Conservation (phyloP, 352 stramenopile species). For the Hyaloperonospora arabidopsidis region DNA sequence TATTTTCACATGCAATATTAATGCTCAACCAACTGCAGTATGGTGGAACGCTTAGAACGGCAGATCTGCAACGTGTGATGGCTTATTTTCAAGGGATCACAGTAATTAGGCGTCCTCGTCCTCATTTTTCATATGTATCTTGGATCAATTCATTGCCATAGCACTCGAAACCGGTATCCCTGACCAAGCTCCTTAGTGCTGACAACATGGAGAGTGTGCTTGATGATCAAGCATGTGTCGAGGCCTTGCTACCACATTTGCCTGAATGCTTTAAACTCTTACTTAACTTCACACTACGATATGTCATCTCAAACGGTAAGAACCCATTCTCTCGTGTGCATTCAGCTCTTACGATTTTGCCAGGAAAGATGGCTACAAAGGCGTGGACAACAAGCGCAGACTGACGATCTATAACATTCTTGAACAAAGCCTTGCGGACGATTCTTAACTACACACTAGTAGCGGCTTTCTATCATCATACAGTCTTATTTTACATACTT, state of each 20-base stretch:
- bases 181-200: constrained; percentile 56
- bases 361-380: no score
- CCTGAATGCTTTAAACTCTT: constrained; percentile 68
- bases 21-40: no score
- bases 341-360: not conserved
- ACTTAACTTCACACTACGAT: constrained; percentile 72
- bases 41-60: constrained; percentile 51
- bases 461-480: no score
- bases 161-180: constrained; percentile 49
- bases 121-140: not conserved
- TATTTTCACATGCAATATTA: no score
- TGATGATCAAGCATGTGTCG: constrained; percentile 47
- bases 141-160: constrained; percentile 12
- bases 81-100: constrained; percentile 60
- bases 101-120: constrained; percentile 20
- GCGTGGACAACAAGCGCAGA: no score
- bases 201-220: constrained; percentile 56
- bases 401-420: no score
- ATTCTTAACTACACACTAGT: no score
- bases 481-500: no score
- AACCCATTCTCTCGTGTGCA: not conserved
- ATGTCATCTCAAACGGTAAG: not conserved
- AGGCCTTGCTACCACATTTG: constrained; percentile 58
- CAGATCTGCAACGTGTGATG: constrained; percentile 83
- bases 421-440: no score